A percentile compares a stretch with the other conserved stretches of the same genome.
phyloP scores from a whole-genome alignment of 305 asterid species.

The Fraxinus angustifolia region DNA sequence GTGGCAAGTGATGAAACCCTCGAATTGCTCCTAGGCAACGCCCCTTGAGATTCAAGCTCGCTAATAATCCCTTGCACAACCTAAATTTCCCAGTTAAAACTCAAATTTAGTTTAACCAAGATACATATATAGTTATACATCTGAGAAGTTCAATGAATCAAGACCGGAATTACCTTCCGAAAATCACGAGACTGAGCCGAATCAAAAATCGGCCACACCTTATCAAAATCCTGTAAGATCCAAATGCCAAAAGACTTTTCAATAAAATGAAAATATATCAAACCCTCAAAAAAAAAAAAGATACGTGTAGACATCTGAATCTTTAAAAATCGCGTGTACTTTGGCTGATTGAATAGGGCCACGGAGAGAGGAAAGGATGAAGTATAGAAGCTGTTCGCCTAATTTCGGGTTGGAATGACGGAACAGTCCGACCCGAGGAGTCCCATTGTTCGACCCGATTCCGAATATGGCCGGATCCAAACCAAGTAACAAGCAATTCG shows the following conservation, averaged over 20 bases:
- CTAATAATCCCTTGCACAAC: conserved; percentile 97
- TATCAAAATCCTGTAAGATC: conserved; percentile 80
- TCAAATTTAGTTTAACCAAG: conserved; percentile 5
- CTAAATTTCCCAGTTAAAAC: conserved; percentile 34
- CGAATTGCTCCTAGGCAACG: conserved; percentile 96
- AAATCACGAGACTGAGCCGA: conserved; percentile 98
- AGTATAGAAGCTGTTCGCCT: conserved; percentile 95
- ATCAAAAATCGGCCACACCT: conserved; percentile 99
- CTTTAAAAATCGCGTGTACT: conserved; percentile 30
- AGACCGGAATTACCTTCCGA: conserved; percentile 61
- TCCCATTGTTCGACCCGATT: conserved; percentile 73
- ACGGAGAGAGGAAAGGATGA: conserved; percentile 86
- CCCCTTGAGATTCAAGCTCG: conserved; percentile 98
- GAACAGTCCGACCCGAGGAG: conserved; percentile 84
- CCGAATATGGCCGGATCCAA: conserved; percentile 91
- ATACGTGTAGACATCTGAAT: not conserved
- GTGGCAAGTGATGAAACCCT: conserved; percentile 99
- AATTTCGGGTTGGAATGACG: conserved; percentile 98
- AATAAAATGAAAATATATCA: conserved; percentile 2
- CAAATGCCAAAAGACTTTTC: conserved; percentile 14
- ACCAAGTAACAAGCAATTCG: conserved; percentile 89
- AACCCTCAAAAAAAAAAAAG: not conserved
- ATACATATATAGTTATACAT: not conserved
- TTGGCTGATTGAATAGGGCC: conserved; percentile 95
- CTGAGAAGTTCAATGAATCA: conserved; percentile 14